phyloP scores from a whole-genome alignment of 495 filamentous ascomycete genomes.

The Hyphodiscus hymeniophilus region DNA sequence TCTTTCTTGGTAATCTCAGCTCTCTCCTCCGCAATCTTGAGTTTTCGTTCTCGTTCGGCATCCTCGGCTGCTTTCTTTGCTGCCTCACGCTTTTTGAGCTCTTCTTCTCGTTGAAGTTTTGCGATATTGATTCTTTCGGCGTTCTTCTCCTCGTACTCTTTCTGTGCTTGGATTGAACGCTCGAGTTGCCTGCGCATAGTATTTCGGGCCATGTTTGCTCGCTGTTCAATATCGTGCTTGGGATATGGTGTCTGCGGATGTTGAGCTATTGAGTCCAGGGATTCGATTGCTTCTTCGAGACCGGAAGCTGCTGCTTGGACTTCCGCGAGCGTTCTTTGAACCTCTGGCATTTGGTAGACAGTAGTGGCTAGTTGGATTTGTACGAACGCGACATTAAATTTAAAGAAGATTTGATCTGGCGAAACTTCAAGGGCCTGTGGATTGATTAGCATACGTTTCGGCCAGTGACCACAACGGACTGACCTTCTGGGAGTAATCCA shows the following conservation, averaged over 20 bases:
- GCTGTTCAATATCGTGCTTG: constrained; percentile 78
- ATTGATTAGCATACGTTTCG: constrained; percentile 19
- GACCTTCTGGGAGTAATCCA: constrained; percentile 79
- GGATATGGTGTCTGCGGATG: constrained; percentile 86
- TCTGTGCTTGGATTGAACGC: constrained; percentile 71
- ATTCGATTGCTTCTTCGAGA: constrained; percentile 83
- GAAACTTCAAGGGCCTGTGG: constrained; percentile 62
- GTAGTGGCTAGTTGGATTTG: constrained; percentile 85
- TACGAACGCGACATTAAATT: constrained; percentile 97
- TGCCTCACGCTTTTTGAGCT: constrained; percentile 65
- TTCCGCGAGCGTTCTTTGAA: constrained; percentile 68
- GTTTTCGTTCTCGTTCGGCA: constrained; percentile 57
- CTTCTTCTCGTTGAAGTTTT: constrained; percentile 65
- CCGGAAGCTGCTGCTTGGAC: constrained; percentile 54
- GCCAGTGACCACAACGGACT: constrained; percentile 8
- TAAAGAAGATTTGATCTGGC: constrained; percentile 78
- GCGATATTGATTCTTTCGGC: constrained; percentile 73
- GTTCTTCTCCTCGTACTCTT: constrained; percentile 90
- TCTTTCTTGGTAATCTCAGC: constrained; percentile 69
- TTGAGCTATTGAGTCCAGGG: constrained; percentile 70
- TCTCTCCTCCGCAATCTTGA: constrained; percentile 74
- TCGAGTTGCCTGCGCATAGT: constrained; percentile 89
- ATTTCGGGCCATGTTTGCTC: constrained; percentile 92
- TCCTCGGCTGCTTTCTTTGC: constrained; percentile 56
- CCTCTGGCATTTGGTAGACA: constrained; percentile 65